A percentile compares a stretch with the other conserved stretches of the same genome.
These are phyloP conservation scores for Pleurotus citrinopileatus DNA, from an alignment of 768 basidiomycete genomes.

Conservation along the genomic window DNA sequence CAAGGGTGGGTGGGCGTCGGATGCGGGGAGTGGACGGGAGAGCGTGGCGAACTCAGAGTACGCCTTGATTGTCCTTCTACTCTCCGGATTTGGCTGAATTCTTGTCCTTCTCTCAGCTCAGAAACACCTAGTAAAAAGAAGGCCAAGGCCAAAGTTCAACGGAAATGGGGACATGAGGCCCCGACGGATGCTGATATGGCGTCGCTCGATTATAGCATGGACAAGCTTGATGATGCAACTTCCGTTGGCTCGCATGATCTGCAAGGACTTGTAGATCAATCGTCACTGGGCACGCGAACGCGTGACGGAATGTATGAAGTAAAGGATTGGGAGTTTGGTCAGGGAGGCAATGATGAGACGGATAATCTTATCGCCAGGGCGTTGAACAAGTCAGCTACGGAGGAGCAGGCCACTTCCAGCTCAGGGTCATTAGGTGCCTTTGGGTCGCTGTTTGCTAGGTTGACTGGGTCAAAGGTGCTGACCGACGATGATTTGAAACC, in stretches of 20 bases:
- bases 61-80: conserved; percentile 22
- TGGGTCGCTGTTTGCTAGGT: conserved; percentile 77
- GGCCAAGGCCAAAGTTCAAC: conserved; percentile 64
- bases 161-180: conserved; percentile 89
- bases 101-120: conserved; percentile 37
- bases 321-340: conserved; percentile 78
- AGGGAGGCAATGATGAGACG: conserved; percentile 31
- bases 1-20: conserved; percentile 43
- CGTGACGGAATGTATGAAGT: conserved; percentile 66
- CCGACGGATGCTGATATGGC: conserved; percentile 90
- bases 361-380: conserved; percentile 60
- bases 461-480: conserved; percentile 84
- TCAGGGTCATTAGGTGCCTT: conserved; percentile 52
- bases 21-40: conserved; percentile 53
- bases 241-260: conserved; percentile 45
- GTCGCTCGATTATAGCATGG: conserved; percentile 81
- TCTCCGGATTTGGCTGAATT: neutral
- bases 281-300: conserved; percentile 75
- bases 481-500: conserved; percentile 83
- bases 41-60: conserved; percentile 72
- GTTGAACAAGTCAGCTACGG: conserved; percentile 38
- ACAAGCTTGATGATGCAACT: conserved; percentile 40
- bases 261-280: conserved; percentile 60
- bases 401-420: conserved; percentile 30
- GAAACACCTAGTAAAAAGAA: conserved; percentile 63